Evolutionary conservation across 805 yeast species (phyloP).

Genomic region (Kuraishia hungarica): DNA sequence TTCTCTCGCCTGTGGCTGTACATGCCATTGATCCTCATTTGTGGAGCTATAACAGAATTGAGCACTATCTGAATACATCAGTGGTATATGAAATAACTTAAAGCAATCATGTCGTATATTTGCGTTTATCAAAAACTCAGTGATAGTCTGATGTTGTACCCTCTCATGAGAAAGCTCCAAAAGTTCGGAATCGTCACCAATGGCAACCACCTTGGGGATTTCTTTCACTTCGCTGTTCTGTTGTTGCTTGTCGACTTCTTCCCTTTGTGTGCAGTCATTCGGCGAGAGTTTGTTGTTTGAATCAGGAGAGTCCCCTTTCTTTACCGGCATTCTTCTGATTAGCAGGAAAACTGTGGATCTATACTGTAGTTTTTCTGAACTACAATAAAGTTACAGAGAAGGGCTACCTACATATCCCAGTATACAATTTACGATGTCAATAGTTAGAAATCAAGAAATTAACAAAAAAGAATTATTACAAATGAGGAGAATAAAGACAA

Average conservation of each 20-base stretch:
- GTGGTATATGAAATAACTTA: neutral
- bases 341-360: too few species aligned
- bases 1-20: neutral
- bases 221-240: neutral
- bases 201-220: neutral
- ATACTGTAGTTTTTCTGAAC: too few species aligned
- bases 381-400: too few species aligned
- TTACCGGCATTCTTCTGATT: too few species aligned
- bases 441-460: too few species aligned
- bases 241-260: neutral
- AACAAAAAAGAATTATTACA: too few species aligned
- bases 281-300: too few species aligned
- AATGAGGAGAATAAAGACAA: too few species aligned
- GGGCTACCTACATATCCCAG: too few species aligned
- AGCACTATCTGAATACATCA: neutral
- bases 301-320: too few species aligned
- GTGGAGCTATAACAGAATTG: neutral
- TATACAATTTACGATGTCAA: too few species aligned
- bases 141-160: neutral
- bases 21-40: neutral
- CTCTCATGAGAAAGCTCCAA: neutral
- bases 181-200: neutral
- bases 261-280: too few species aligned
- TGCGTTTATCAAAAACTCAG: neutral
- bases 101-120: neutral